Evolutionary conservation across 108 stramenopile genomes (phyloP), one percentile per base, ranked within the genome.

Genomic region (Bacterosira constricta): DNA sequence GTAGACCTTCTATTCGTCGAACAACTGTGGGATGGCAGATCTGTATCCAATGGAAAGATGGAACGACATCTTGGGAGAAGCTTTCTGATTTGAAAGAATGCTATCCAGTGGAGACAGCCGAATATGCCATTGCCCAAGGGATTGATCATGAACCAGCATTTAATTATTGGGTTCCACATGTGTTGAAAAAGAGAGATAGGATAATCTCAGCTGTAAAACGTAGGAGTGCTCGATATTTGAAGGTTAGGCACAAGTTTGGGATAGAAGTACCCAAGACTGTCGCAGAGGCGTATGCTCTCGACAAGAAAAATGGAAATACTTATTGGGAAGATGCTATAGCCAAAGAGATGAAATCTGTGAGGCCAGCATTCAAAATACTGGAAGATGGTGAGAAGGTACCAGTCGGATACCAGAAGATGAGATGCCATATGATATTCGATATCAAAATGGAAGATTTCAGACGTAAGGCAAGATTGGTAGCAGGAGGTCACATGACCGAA

Each of bases 361-460:
- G 74, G 18, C 52, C 72, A 1, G 78, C 82, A 21, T 83, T 81
- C 50, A 66, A 76, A 37, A 50, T 60, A 12, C 29, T 52, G 9
- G 73, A 36, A 1, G 60, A 59, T 0, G 74, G 46, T 15, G 50
- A 70, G 11, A 37, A 69, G 1, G 32, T 70, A n/a, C 86, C 71
- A 0, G 27, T 41, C 31, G 87, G 87, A 0, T 69, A 56, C 26
- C 38, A 80, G 45, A 13, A 68, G 26, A 69, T 82, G 21, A 42
- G n/a, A 12, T 56, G 65, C 15, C 78, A 85, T 42, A 73, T 86
- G 76, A 58, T 85, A 11, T 88, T 85, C 36, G 87, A 83, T 47
- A 53, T 84, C 0, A 85, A 88, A 49, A 65, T 67, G 67, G 65
- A 66, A 47, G 59, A 71, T n/a, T 64, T 82, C 51, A 30, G 31